A percentile compares a stretch with the other conserved stretches of the same genome.
Evolutionary conservation across 2,329 filamentous ascomycete genomes (phyloP).

Genomic region (Metarhizium anisopliae): DNA sequence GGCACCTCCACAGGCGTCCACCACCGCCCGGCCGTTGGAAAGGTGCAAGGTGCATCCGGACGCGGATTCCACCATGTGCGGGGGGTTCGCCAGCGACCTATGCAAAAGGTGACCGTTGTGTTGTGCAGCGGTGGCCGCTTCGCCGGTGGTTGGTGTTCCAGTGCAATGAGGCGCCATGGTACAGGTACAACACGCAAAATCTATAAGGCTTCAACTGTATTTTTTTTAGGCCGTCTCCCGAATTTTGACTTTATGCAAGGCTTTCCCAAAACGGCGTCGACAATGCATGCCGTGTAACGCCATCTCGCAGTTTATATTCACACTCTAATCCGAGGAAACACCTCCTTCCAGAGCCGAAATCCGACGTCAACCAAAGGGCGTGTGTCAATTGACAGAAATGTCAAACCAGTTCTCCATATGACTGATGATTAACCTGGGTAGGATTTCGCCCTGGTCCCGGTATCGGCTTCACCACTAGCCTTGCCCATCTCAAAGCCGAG

Average conservation of each 20-base stretch:
- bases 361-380: neutral
- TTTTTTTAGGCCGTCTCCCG: no score
- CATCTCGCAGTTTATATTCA: neutral
- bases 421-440: neutral
- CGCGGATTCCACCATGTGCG: neutral
- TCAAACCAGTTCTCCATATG: neutral
- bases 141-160: neutral
- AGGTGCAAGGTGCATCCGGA: neutral
- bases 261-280: no score
- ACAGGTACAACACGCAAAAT: no score
- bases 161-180: neutral
- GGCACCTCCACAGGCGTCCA: conserved; percentile 2
- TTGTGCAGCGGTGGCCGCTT: neutral
- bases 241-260: no score
- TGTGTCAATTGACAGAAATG: neutral
- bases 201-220: no score
- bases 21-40: neutral
- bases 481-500: neutral
- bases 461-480: neutral
- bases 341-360: neutral
- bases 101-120: neutral
- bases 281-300: no score
- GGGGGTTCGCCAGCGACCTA: neutral
- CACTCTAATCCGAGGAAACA: neutral
- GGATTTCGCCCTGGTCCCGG: neutral